Conservation (phyloP, 768 basidiomycete species). For the Lactarius sanguifluus region DNA sequence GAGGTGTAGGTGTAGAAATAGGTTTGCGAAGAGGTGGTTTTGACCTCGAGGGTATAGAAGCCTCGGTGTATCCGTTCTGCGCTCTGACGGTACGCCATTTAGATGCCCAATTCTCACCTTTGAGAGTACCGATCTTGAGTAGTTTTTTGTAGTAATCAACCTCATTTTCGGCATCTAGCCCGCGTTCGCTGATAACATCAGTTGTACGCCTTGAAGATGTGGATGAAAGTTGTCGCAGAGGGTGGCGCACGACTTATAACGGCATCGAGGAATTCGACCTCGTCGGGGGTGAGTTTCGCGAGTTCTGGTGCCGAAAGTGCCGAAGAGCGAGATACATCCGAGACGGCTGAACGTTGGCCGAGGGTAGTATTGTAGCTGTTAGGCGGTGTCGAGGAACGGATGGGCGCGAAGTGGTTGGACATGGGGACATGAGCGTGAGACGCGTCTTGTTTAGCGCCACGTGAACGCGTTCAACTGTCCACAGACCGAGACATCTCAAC, state of each 20-base stretch:
- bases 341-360: conserved; percentile 31
- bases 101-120: conserved; percentile 75
- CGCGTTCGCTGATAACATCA: conserved; percentile 69
- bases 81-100: conserved; percentile 76
- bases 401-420: conserved; percentile 37
- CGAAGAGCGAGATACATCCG: conserved; percentile 32
- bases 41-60: conserved; percentile 17
- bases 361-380: conserved; percentile 21
- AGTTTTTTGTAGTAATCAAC: conserved; percentile 80
- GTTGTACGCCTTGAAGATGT: conserved; percentile 86
- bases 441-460: conserved; percentile 2
- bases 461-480: conserved; percentile 9
- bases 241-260: conserved; percentile 69
- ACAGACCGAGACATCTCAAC: too few species aligned
- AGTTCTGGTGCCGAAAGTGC: conserved; percentile 33
- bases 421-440: conserved; percentile 27
- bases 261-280: conserved; percentile 72
- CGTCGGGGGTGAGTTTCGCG: conserved; percentile 38
- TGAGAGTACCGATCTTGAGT: conserved; percentile 78
- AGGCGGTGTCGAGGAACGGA: conserved; percentile 36
- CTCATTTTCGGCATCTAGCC: conserved; percentile 73
- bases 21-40: conserved; percentile 18
- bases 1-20: background rate
- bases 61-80: conserved; percentile 45
- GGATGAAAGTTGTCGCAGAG: conserved; percentile 71